These are phyloP conservation scores for Ceratobasidium sp. DNA, from an alignment of 1,284 basidiomycete species.

Conservation along the genomic window DNA sequence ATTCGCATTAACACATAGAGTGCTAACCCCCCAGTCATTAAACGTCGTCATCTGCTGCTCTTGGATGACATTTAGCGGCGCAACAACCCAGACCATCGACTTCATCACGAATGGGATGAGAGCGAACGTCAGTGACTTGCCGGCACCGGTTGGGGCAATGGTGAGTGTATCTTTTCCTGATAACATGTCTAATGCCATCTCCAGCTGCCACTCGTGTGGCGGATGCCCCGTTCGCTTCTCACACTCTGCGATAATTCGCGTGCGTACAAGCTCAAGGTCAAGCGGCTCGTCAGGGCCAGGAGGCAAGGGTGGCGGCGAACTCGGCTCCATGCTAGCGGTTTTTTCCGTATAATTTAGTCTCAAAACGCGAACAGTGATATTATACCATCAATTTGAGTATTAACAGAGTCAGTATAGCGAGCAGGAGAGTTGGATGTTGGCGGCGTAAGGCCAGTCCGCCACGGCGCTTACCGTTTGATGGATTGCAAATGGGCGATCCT, in stretches of 20 bases:
- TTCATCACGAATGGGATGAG: background rate
- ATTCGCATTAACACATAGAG: background rate
- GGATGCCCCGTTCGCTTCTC: background rate
- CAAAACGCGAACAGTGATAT: too few relatives aligned
- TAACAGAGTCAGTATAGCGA: background rate
- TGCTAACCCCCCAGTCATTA: background rate
- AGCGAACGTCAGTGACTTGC: background rate
- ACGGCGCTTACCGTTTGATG: constrained; percentile 27
- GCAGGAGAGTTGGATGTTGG: background rate
- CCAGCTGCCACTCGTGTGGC: background rate
- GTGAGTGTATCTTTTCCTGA: background rate
- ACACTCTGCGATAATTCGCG: background rate
- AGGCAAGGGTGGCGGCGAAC: background rate
- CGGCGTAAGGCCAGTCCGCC: background rate
- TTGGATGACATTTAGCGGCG: background rate
- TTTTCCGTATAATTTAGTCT: too few relatives aligned
- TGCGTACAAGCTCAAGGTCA: background rate
- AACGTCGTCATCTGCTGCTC: constrained; percentile 6
- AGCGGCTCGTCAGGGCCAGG: background rate
- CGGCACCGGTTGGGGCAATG: background rate
- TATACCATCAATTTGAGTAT: background rate
- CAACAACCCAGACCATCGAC: background rate
- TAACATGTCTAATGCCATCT: background rate
- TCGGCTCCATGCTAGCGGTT: too few relatives aligned
- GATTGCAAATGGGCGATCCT: background rate